Evolutionary conservation across 345 rosid species (phyloP).

Genomic region (Salix brachista): DNA sequence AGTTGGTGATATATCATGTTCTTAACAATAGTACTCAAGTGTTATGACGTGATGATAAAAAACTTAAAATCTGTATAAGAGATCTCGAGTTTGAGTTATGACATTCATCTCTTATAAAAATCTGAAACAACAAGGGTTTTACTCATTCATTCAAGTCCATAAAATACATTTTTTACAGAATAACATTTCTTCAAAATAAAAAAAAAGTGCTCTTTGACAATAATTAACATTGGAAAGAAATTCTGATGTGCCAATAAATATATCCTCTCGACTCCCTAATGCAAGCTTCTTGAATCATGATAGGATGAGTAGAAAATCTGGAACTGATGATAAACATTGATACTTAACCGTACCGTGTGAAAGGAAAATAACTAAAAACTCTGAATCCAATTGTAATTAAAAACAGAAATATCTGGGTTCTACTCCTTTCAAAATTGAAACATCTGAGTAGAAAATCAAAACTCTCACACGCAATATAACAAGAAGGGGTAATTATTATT

Average conservation of each 20-base stretch:
- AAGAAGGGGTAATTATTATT: neutral
- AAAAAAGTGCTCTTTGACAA: neutral
- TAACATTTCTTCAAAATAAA: too few species aligned
- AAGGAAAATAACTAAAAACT: neutral
- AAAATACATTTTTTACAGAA: too few species aligned
- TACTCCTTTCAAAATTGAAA: neutral
- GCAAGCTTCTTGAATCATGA: neutral
- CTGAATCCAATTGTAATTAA: neutral
- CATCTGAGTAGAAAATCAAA: neutral
- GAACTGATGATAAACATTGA: neutral
- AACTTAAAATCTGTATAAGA: too few species aligned
- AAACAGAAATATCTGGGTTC: neutral
- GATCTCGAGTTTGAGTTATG: too few species aligned
- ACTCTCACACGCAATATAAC: neutral
- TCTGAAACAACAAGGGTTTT: fast-evolving
- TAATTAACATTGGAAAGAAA: neutral
- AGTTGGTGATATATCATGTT: neutral
- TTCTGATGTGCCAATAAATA: too few species aligned
- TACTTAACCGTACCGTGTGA: neutral
- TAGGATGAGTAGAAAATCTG: neutral
- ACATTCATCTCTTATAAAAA: too few species aligned
- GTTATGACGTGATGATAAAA: too few species aligned
- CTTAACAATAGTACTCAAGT: too few species aligned
- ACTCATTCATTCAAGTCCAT: fast-evolving
- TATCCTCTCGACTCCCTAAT: too few species aligned